A percentile compares a stretch with the other conserved stretches of the same genome.
phyloP scores from a whole-genome alignment of 495 filamentous ascomycete species.

The Penicillium ochrochloron region DNA sequence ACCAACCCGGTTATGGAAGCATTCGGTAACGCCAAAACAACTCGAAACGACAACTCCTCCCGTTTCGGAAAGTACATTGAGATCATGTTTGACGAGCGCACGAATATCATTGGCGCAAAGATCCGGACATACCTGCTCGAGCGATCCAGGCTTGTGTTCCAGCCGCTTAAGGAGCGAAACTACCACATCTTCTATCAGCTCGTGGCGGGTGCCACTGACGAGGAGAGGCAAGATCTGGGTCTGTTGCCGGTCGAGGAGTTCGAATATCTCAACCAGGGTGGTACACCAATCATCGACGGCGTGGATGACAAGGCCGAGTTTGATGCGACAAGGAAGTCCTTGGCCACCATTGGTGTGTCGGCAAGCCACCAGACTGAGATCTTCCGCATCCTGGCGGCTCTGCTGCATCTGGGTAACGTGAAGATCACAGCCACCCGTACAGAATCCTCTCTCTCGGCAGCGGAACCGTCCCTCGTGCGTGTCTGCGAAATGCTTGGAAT shows the following conservation, averaged over 20 bases:
- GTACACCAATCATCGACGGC: constrained; percentile 86
- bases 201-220: constrained; percentile 88
- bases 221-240: constrained; percentile 76
- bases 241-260: constrained; percentile 86
- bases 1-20: constrained; percentile 99
- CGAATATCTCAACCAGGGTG: constrained; percentile 95
- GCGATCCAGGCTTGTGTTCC: constrained; percentile 96
- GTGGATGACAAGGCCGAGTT: constrained; percentile 97
- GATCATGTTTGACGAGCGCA: constrained; percentile 96
- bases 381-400: constrained; percentile 87
- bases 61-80: constrained; percentile 99
- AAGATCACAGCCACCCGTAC: constrained; percentile 90
- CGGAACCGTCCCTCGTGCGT: constrained; percentile 78
- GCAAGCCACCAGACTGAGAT: constrained; percentile 77
- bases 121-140: constrained; percentile 96
- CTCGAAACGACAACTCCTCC: constrained; percentile 98
- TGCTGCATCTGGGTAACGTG: constrained; percentile 94
- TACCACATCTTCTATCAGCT: constrained; percentile 99
- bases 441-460: constrained; percentile 79
- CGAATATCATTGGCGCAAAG: constrained; percentile 96
- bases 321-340: constrained; percentile 79
- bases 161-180: constrained; percentile 95
- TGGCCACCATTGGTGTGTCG: constrained; percentile 86
- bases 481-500: constrained; percentile 91
- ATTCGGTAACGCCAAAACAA: constrained; percentile 99